Conservation (phyloP, 257 asterid genomes). For the Plectranthus barbatus region DNA sequence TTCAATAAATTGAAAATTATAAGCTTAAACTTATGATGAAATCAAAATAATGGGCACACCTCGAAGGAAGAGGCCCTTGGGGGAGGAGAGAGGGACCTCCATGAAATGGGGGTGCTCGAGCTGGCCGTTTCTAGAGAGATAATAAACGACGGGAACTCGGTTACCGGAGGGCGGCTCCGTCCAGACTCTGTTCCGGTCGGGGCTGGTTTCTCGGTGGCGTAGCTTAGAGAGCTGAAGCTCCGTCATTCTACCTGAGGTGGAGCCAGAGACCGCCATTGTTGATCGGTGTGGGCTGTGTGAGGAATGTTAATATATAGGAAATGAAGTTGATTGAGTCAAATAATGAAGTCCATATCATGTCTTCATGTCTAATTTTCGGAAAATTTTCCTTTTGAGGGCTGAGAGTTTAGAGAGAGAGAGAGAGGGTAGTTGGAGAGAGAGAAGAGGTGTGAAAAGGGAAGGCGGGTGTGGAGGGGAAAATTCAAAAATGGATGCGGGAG, state of each 20-base stretch:
- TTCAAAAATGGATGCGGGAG: conserved; percentile 27
- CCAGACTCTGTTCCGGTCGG: conserved; percentile 56
- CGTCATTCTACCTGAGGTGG: conserved; percentile 27
- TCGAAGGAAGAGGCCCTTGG: conserved; percentile 50
- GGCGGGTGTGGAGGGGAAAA: conserved; percentile 10
- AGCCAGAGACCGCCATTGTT: conserved; percentile 36
- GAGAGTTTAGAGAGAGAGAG: not conserved
- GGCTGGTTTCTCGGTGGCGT: conserved; percentile 45
- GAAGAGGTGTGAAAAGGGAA: conserved; percentile 15
- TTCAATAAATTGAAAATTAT: no score
- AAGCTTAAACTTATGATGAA: no score
- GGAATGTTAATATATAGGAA: not conserved
- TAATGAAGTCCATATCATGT: conserved; percentile 4
- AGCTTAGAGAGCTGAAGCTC: conserved; percentile 25
- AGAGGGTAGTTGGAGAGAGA: not conserved
- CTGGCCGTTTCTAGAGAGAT: conserved; percentile 65
- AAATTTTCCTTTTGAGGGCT: not conserved
- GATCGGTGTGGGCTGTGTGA: not conserved
- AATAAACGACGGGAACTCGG: conserved; percentile 65
- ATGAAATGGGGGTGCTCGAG: conserved; percentile 97
- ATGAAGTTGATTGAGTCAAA: conserved; percentile 3
- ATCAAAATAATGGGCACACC: no score
- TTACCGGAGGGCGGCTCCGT: conserved; percentile 38
- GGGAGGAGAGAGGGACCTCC: conserved; percentile 73
- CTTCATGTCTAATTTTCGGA: not conserved